These are phyloP conservation scores for Hygrocybe coccinea DNA, from an alignment of 768 basidiomycete genomes.

Conservation along the genomic window DNA sequence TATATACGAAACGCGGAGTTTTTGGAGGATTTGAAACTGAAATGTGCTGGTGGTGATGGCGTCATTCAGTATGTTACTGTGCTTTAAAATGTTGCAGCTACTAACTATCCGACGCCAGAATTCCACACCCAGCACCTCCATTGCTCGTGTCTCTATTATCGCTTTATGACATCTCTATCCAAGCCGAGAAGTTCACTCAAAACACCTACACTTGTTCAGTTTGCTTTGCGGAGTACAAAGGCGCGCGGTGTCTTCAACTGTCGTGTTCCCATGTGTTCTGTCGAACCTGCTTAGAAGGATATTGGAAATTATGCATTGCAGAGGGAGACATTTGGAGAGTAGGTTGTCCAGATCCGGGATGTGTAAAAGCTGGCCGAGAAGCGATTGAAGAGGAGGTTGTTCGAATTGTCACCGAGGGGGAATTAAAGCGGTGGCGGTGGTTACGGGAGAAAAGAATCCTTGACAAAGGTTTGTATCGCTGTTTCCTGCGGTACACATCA, in stretches of 20 bases:
- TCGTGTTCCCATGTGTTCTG: slow-evolving; percentile 80
- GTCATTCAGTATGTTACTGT: slow-evolving; percentile 36
- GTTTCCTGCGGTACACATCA: neutral
- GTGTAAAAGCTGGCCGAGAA: slow-evolving; percentile 60
- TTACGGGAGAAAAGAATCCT: slow-evolving; percentile 64
- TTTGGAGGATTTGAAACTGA: slow-evolving; percentile 27
- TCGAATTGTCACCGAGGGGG: slow-evolving; percentile 59
- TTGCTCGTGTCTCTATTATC: slow-evolving; percentile 46
- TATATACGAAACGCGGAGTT: slow-evolving; percentile 66
- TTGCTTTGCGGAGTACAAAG: slow-evolving; percentile 71
- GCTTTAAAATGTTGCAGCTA: neutral
- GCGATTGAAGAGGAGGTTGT: slow-evolving; percentile 70
- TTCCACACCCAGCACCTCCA: slow-evolving; percentile 54
- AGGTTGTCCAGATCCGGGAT: slow-evolving; percentile 74
- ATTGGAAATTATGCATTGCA: slow-evolving; percentile 75
- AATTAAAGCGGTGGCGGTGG: slow-evolving; percentile 72
- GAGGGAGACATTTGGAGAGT: slow-evolving; percentile 77
- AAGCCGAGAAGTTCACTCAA: slow-evolving; percentile 52
- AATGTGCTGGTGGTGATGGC: slow-evolving; percentile 36
- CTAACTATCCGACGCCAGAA: slow-evolving; percentile 29
- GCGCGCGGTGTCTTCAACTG: slow-evolving; percentile 66
- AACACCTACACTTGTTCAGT: slow-evolving; percentile 70
- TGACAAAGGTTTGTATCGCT: slow-evolving; percentile 54
- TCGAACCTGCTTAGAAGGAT: slow-evolving; percentile 69
- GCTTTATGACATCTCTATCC: slow-evolving; percentile 44